These are phyloP conservation scores for Trametes coccinea DNA, from an alignment of 768 basidiomycete genomes.

Conservation along the genomic window DNA sequence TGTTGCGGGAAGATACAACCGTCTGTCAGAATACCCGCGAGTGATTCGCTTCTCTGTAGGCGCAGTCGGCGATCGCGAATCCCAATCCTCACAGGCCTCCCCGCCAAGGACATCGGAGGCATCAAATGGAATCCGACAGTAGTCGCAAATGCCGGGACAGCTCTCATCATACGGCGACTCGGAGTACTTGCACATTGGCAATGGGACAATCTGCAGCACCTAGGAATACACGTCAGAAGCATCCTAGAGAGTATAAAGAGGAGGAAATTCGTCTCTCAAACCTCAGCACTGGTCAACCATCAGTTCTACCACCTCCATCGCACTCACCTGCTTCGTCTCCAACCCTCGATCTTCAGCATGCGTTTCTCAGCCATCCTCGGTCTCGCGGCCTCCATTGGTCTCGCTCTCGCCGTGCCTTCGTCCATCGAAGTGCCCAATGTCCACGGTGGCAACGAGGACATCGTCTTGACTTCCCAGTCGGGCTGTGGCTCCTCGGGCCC, in stretches of 20 bases:
- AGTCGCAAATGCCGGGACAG: no score
- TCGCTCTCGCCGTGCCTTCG: neutral
- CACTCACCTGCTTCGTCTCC: neutral
- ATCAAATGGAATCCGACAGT: no score
- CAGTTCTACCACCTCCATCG: neutral
- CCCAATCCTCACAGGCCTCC: no score
- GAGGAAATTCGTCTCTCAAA: neutral
- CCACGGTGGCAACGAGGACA: constrained; percentile 1
- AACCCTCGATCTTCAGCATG: neutral
- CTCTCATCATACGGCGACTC: no score
- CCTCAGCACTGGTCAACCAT: neutral
- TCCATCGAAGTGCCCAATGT: neutral
- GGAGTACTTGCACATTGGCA: no score
- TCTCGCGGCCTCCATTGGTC: neutral
- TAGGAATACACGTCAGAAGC: no score
- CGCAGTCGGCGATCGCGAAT: no score
- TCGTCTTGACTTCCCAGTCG: neutral
- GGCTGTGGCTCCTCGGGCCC: constrained; percentile 10
- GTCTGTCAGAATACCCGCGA: no score
- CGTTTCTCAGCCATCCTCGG: constrained; percentile 10
- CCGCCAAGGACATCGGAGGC: no score
- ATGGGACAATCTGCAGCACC: no score
- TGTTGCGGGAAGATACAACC: no score
- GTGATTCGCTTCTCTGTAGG: no score
- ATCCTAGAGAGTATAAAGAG: neutral